Percentiles rank a stretch among this genome's conserved stretches.
Evolutionary conservation across 2,329 filamentous ascomycete species (phyloP).

Genomic region (Salinomyces thailandicus): DNA sequence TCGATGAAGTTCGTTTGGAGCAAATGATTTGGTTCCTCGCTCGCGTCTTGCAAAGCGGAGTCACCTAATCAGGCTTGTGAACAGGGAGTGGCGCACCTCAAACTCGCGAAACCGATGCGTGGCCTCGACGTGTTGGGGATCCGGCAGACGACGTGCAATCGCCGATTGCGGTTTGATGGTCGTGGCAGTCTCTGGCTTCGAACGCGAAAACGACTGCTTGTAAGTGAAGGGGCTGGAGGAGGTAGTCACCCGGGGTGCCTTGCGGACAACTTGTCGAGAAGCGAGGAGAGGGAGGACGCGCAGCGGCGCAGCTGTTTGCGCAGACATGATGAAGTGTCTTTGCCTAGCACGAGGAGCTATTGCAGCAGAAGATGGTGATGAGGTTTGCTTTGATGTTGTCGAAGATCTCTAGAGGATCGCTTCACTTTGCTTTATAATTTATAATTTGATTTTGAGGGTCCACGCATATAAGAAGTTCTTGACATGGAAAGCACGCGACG

Average conservation of each 20-base stretch:
- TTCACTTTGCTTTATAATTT: too few relatives aligned
- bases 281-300: neutral
- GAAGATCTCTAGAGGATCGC: too few relatives aligned
- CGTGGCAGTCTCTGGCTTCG: too few relatives aligned
- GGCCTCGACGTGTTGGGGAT: constrained; percentile 4
- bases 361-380: too few relatives aligned
- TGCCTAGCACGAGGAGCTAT: too few relatives aligned
- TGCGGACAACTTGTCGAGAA: constrained; percentile 1
- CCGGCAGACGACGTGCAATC: constrained; percentile 11
- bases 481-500: too few relatives aligned
- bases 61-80: neutral
- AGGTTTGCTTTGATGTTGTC: too few relatives aligned
- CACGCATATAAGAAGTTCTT: too few relatives aligned
- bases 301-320: neutral
- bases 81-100: constrained; percentile 8
- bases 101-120: constrained; percentile 15
- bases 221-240: neutral
- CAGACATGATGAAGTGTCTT: neutral
- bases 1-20: neutral
- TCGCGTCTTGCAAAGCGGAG: too few relatives aligned
- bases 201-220: too few relatives aligned
- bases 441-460: too few relatives aligned
- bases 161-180: constrained; percentile 3
- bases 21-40: neutral
- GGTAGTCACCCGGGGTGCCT: neutral